Base-by-base conservation (phyloP, 768 basidiomycete species). In the Tricholoma sp. region DNA sequence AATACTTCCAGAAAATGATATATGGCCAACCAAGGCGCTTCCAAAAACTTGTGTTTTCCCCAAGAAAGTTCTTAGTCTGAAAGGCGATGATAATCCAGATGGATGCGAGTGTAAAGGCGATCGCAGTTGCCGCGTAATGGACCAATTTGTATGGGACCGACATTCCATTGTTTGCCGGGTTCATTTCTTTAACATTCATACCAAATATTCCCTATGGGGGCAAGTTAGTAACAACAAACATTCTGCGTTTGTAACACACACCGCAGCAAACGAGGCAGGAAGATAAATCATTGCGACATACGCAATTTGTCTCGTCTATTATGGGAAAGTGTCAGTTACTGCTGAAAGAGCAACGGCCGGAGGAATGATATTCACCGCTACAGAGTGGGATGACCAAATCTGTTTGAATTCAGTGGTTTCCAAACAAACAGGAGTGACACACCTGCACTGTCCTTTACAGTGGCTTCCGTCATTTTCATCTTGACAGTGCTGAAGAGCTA, bases 241-340 rank as follows among this genome's bases (percentile, higher is more conserved):
- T 22, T 10, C 31, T 10, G 24, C 12, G 18, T 16, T 29, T 8
- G 22, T 29, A 18, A 32, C 18, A 57, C 76, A 46, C 64, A 80
- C 79, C 54, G 81, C 76, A 24, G 72, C 68, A 55, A 85, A 81
- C 10, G 79, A 79, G 0, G 81, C 79, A 2, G 84, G 84, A 4
- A 85, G 69, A 67, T 85, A 85, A 18, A 82, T 62, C 82, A 85
- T 84, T 1, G 81, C 80, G 10, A 86, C 70, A 61, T 84, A 85
- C 0, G 83, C 79, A 49, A 85, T 79, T 67, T 85, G 79, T 54
- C 77, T 80, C 79, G 80, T 82, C 74, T 76, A 22, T 31, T 76
- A 22, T 31, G 7, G 2, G 27, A 27, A 11, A 29, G 1, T 31
- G 32, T 62, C 7, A 62, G 57, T 41, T 3, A 52, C 34, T 2